phyloP scores from a whole-genome alignment of 1,284 basidiomycete species.

The Rugosomyces carneus region DNA sequence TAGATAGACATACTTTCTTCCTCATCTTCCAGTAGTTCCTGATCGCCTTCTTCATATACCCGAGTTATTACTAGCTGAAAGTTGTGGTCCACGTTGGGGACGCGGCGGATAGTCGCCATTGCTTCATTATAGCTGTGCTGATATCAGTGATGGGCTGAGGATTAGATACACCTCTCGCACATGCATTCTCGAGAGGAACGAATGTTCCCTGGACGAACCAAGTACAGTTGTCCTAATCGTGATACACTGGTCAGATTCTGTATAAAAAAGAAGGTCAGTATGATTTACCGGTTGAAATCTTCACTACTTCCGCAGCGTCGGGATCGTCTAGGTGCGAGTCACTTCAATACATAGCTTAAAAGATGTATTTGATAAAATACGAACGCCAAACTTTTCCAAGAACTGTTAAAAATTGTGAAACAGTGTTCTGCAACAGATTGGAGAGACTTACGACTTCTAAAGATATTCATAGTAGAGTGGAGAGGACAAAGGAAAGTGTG shows the following conservation, averaged over 20 bases:
- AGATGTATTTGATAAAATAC: conserved; percentile 28
- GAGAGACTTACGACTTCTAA: conserved; percentile 67
- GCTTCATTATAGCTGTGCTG: conserved; percentile 89
- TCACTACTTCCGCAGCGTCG: conserved; percentile 89
- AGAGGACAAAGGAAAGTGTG: conserved; percentile 18
- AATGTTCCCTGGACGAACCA: conserved; percentile 86
- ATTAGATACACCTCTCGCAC: conserved; percentile 42
- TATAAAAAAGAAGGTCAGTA: background rate
- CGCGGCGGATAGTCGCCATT: conserved; percentile 88
- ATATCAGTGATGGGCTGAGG: conserved; percentile 1
- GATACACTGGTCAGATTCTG: background rate
- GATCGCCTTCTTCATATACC: conserved; percentile 94
- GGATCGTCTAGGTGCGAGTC: conserved; percentile 55
- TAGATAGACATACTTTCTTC: conserved; percentile 81
- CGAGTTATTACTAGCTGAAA: conserved; percentile 96
- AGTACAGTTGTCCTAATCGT: conserved; percentile 75
- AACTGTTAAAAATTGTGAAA: conserved; percentile 42
- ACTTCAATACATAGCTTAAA: conserved; percentile 19
- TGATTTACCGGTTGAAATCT: conserved; percentile 67
- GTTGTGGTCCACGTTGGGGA: conserved; percentile 77
- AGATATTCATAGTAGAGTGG: conserved; percentile 39
- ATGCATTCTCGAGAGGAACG: conserved; percentile 96
- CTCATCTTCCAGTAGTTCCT: conserved; percentile 90
- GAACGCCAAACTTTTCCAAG: conserved; percentile 93
- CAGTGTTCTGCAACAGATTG: conserved; percentile 6